Base-by-base conservation (phyloP, 106 monocot species). In the Allium sativum region DNA sequence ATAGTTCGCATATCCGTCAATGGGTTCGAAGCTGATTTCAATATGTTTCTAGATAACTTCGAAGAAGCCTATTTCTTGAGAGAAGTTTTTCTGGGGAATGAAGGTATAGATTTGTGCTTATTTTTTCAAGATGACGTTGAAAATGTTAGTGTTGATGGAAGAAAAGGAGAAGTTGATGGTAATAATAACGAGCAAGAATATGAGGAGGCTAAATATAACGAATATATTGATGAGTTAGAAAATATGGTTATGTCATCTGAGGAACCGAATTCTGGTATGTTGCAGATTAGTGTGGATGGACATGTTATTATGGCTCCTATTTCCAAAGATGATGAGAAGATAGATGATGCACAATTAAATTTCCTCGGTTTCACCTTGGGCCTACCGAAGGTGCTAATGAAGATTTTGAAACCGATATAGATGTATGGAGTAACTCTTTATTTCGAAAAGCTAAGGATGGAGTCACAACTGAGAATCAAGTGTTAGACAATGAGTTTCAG, bases 61-160 rank as follows among this genome's bases (percentile, higher is more conserved):
- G 93, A 89, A 7, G 77, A 88, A 68, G 93, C 93, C 42, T 93
- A 93, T 71, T 93, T 93, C 61, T 75, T 81, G 68, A 83, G 74
- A 54, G 92, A 93, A 72, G 82, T 82, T 44, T 45, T 73, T n/a
- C 48, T 68, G 3, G 73, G 81, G 15, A 72, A 59, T 16, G 45
- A 70, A 13, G 55, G 67, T 40, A 48, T 20, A 47, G 65, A 71
- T 11, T 44, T 58, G n/a, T n/a, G n/a, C n/a, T n/a, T n/a, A n/a
- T n/a, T n/a, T n/a, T n/a, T n/a, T 10, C 22, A 18, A 61, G 67
- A 64, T 41, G 59, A 66, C 13, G 62, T 14, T 19, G 45, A 17
- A 42, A 45, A 40, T 17, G 42, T 44, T 68, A 65, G 68, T 20
- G 20, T 21, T 64, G 55, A 50, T 46, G 69, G 44, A 40, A 48